Conservation (phyloP, 2,329 filamentous ascomycete genomes). For the Clonostachys sp. region DNA sequence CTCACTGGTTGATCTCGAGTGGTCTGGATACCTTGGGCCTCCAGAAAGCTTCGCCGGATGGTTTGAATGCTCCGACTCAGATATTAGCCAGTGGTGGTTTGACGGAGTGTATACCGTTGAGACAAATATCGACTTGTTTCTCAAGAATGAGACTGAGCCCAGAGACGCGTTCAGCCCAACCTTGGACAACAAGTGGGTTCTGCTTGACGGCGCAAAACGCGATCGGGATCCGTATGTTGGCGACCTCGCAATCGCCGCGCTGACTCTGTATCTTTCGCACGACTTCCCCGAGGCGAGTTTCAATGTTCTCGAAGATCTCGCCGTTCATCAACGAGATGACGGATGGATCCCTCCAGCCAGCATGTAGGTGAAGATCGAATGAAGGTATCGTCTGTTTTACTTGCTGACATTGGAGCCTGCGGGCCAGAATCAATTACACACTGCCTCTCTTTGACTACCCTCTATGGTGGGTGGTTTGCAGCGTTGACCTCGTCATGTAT, state of each 20-base stretch:
- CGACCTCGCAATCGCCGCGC: constrained; percentile 41
- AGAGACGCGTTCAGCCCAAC: constrained; percentile 33
- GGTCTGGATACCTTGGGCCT: constrained; percentile 39
- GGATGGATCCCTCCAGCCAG: constrained; percentile 51
- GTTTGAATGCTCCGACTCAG: constrained; percentile 45
- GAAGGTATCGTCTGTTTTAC: background rate
- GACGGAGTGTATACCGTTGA: constrained; percentile 49
- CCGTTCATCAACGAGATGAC: constrained; percentile 39
- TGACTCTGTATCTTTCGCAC: constrained; percentile 43
- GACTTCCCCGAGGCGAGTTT: constrained; percentile 28
- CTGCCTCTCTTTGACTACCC: constrained; percentile 47
- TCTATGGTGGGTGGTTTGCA: constrained; percentile 46
- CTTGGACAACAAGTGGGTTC: constrained; percentile 37
- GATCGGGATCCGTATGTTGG: constrained; percentile 50
- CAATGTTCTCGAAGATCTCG: constrained; percentile 45
- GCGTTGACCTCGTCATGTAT: constrained; percentile 43
- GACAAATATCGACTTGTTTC: constrained; percentile 38
- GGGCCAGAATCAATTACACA: constrained; percentile 33
- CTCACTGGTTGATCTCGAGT: constrained; percentile 31
- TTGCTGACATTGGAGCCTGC: background rate
- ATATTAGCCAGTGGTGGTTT: constrained; percentile 47
- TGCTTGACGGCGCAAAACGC: constrained; percentile 45
- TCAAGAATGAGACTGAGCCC: constrained; percentile 42
- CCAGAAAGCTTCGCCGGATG: constrained; percentile 42
- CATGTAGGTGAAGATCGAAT: constrained; percentile 27